Evolutionary conservation across 208 protist genomes (phyloP).

Genomic region (Crithidia sp.): DNA sequence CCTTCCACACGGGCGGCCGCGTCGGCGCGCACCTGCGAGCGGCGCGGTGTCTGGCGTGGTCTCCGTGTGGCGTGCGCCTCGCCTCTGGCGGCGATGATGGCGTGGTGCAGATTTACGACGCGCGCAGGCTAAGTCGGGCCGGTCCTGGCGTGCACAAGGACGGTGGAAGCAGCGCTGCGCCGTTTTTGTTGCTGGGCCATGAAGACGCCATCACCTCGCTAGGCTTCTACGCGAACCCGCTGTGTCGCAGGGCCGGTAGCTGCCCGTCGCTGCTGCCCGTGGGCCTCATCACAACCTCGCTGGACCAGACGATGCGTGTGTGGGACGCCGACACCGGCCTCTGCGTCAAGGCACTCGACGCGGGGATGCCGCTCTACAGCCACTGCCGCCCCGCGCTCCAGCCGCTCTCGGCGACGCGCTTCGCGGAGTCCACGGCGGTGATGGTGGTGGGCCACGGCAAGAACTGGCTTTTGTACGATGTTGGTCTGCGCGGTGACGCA

Average conservation of each 20-base stretch:
- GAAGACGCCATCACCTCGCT: constrained; percentile 86
- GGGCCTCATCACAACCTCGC: constrained; percentile 73
- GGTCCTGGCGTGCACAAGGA: constrained; percentile 23
- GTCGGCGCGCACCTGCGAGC: constrained; percentile 63
- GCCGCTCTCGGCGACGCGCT: neutral
- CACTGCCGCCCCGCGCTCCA: constrained; percentile 52
- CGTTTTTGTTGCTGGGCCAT: constrained; percentile 69
- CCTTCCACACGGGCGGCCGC: constrained; percentile 57
- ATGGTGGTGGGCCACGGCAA: constrained; percentile 45
- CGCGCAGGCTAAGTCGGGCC: constrained; percentile 47
- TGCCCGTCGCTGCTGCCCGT: constrained; percentile 44
- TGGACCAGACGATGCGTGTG: constrained; percentile 74
- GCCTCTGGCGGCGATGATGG: constrained; percentile 75
- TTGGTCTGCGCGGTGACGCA: constrained; percentile 17
- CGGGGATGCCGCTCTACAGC: constrained; percentile 54
- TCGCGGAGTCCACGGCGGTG: constrained; percentile 12
- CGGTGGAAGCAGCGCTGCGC: constrained; percentile 23
- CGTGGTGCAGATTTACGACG: constrained; percentile 82
- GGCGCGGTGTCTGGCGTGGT: constrained; percentile 78
- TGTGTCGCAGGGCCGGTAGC: neutral
- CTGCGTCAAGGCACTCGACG: constrained; percentile 54
- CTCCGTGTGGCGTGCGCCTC: constrained; percentile 77
- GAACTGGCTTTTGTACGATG: constrained; percentile 78
- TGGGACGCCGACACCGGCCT: constrained; percentile 79
- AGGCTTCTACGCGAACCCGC: constrained; percentile 55